phyloP scores from a whole-genome alignment of 768 basidiomycete genomes.

The Xanthoconium purpureum region DNA sequence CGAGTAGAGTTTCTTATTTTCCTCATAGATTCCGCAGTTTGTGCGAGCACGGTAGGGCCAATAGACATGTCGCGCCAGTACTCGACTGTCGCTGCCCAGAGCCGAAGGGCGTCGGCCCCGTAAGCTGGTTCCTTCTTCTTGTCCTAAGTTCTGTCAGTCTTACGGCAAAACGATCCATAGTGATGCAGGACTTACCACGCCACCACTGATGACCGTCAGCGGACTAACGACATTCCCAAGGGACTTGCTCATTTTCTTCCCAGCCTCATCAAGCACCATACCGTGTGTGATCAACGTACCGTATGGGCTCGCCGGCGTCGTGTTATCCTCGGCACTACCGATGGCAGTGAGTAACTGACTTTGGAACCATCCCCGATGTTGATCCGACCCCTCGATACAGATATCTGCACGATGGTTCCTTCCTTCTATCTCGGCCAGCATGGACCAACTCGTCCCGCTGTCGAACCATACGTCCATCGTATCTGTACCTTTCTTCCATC shows the following conservation, averaged over 20 bases:
- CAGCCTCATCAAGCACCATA: constrained; percentile 88
- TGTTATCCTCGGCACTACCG: constrained; percentile 30
- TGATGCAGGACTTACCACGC: constrained; percentile 47
- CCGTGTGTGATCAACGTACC: constrained; percentile 88
- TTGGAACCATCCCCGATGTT: constrained; percentile 99
- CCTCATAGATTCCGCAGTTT: constrained; percentile 70
- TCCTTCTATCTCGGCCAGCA: constrained; percentile 47
- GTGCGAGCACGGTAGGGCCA: constrained; percentile 70
- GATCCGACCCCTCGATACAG: constrained; percentile 93
- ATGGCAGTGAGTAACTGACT: constrained; percentile 85
- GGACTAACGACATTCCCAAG: constrained; percentile 90
- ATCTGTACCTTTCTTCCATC: constrained; percentile 80
- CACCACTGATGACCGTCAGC: constrained; percentile 73
- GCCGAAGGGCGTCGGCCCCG: constrained; percentile 80
- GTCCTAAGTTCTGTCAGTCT: constrained; percentile 40
- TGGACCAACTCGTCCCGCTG: constrained; percentile 91
- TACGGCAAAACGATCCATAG: background rate
- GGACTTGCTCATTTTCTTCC: constrained; percentile 97
- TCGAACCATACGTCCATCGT: constrained; percentile 99
- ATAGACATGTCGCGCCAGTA: constrained; percentile 88
- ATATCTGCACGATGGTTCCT: constrained; percentile 66
- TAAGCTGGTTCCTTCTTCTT: constrained; percentile 72
- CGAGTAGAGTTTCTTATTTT: constrained; percentile 85
- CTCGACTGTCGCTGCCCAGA: constrained; percentile 92
- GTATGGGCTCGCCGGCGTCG: constrained; percentile 53